Evolutionary conservation across 345 rosid genomes (phyloP).

Genomic region (Lumnitzera racemosa): DNA sequence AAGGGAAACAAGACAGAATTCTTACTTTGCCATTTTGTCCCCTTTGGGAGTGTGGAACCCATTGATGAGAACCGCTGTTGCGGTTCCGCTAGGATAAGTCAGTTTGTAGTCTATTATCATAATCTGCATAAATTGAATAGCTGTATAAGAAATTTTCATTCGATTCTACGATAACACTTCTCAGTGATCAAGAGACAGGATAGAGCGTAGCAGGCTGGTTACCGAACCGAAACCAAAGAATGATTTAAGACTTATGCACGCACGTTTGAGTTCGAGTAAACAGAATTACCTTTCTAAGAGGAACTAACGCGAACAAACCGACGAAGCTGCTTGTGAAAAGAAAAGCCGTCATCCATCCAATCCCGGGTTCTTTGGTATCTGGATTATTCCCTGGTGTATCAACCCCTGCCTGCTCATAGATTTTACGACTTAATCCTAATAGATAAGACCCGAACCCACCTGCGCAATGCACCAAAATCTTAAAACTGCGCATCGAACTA

Average conservation of each 20-base stretch:
- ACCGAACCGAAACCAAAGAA: too few relatives aligned
- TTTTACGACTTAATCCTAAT: slow-evolving; percentile 62
- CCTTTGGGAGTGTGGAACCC: slow-evolving; percentile 42
- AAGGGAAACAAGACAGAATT: background rate
- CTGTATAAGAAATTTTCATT: too few relatives aligned
- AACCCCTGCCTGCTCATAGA: slow-evolving; percentile 60
- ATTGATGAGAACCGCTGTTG: slow-evolving; percentile 47
- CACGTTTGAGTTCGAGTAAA: too few relatives aligned
- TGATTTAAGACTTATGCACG: too few relatives aligned
- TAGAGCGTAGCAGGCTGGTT: too few relatives aligned
- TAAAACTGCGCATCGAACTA: background rate
- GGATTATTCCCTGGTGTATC: slow-evolving; percentile 63
- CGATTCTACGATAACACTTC: too few relatives aligned
- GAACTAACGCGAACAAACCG: slow-evolving; percentile 39
- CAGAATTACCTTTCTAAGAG: slow-evolving; percentile 35
- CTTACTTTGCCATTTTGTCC: slow-evolving; percentile 34
- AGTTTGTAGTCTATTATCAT: slow-evolving; percentile 43
- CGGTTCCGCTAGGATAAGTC: slow-evolving; percentile 49
- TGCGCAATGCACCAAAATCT: slow-evolving; percentile 11
- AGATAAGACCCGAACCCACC: slow-evolving; percentile 97
- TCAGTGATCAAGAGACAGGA: too few relatives aligned
- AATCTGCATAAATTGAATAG: slow-evolving; percentile 14
- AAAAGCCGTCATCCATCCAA: slow-evolving; percentile 48
- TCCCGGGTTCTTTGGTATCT: slow-evolving; percentile 63
- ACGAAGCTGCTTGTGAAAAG: slow-evolving; percentile 39